Conservation (phyloP, 768 basidiomycete genomes). For the Termitomyces sp. region DNA sequence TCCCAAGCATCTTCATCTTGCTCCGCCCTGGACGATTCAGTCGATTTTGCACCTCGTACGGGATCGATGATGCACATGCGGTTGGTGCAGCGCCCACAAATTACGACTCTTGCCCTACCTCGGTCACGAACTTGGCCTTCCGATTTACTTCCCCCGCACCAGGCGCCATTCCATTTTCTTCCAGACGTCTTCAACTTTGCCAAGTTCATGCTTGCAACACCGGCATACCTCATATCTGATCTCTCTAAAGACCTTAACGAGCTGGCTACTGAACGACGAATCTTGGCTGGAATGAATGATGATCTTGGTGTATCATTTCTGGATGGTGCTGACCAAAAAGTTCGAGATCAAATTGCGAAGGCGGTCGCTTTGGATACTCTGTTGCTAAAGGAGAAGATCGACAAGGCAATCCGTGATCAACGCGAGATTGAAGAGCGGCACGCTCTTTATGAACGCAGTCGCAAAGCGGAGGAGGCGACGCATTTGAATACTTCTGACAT, state of each 20-base stretch:
- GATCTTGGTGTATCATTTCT: conserved; percentile 75
- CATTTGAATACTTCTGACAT: conserved; percentile 25
- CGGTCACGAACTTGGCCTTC: conserved; percentile 92
- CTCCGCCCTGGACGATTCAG: conserved; percentile 25
- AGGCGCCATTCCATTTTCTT: conserved; percentile 93
- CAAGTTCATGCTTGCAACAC: conserved; percentile 96
- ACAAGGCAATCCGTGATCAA: conserved; percentile 53
- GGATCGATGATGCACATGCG: conserved; percentile 76
- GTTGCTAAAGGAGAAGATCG: conserved; percentile 55
- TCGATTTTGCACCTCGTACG: conserved; percentile 36
- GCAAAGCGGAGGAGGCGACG: conserved; percentile 20
- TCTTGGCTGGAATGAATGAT: conserved; percentile 64
- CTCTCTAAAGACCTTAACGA: conserved; percentile 70
- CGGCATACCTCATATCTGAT: conserved; percentile 72
- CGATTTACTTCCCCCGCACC: conserved; percentile 83
- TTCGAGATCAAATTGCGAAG: conserved; percentile 76
- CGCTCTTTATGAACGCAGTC: conserved; percentile 22
- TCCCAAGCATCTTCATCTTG: conserved; percentile 42
- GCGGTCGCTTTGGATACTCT: conserved; percentile 71
- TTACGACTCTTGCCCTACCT: conserved; percentile 92
- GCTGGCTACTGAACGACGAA: conserved; percentile 62
- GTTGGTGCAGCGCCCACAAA: conserved; percentile 87
- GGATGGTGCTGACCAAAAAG: conserved; percentile 66
- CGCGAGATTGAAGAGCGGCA: conserved; percentile 47
- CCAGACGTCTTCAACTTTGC: conserved; percentile 85